Evolutionary conservation across 2,329 filamentous ascomycete species (phyloP), one percentile per base, ranked within the genome.

Genomic region (Stemphylium beticola): DNA sequence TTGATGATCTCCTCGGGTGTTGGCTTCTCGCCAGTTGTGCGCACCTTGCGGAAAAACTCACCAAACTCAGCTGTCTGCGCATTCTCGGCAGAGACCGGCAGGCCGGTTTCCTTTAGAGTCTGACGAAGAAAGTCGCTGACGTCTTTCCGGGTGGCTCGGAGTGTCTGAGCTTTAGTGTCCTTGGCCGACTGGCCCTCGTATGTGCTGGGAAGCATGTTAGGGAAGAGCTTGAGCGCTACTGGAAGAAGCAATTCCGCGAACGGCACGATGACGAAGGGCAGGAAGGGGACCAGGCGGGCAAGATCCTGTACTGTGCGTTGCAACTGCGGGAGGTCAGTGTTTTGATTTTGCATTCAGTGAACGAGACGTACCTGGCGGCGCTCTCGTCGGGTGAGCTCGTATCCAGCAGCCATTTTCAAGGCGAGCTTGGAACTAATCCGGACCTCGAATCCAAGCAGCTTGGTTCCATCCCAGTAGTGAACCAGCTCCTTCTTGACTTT

Each of bases 401-500:
- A 99, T 7, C 95, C 95, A 55, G 91, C 93, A 12, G 93, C 92
- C 95, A 99, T 99, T 82, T 97, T 98, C 75, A 97, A 77, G 5
- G 93, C 95, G 63, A 99, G 80, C 60, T 89, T 89, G 58, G 90
- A 91, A 76, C 93, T 98, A 74, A 99, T 99, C 77, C 82, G 91
- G 73, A 98, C 87, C 78, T 99, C 95, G 1, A 92, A 90, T 18
- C 89, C 93, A 64, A 99, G 82, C 69, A 99, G 82, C 78, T 99
- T 99, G 24, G 92, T 98, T 56, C 95, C 95, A 77, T 99, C 95
- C 93, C 95, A 98, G 80, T 99, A 99, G 76, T 99, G 95, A 58
- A 88, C 86, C 12, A 83, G 83, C 77, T 99, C 95, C 76, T 96
- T 93, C 83, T 96, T 99, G 71, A 99, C 87, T 79, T 93, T 96